A percentile compares a stretch with the other conserved stretches of the same genome.
Evolutionary conservation across 2,329 filamentous ascomycete genomes (phyloP).

Genomic region (Fusarium verticillioides): DNA sequence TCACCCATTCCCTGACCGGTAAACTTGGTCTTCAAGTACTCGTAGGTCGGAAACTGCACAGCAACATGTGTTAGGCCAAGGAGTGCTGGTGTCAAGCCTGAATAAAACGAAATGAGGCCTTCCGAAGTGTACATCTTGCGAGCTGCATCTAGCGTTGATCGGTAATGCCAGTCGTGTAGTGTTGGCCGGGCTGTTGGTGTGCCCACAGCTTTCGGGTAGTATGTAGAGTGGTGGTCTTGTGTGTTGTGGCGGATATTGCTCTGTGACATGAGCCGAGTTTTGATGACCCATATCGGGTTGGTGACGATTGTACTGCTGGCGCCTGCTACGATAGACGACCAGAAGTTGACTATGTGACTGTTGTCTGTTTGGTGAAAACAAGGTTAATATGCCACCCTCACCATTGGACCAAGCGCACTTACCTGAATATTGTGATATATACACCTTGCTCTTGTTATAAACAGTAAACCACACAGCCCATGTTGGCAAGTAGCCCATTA

Average conservation of each 20-base stretch:
- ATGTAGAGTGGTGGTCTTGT: constrained; percentile 56
- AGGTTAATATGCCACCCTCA: constrained; percentile 23
- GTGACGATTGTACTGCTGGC: constrained; percentile 93
- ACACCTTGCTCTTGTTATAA: constrained; percentile 88
- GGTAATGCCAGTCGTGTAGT: constrained; percentile 90
- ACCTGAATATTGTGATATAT: constrained; percentile 75
- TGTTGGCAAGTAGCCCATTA: constrained; percentile 94
- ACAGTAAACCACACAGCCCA: constrained; percentile 99
- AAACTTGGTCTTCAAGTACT: constrained; percentile 90
- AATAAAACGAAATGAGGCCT: constrained; percentile 92
- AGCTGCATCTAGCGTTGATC: constrained; percentile 87
- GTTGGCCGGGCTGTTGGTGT: constrained; percentile 66
- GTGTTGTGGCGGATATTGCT: constrained; percentile 59
- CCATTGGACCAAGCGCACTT: constrained; percentile 33
- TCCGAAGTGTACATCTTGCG: constrained; percentile 95
- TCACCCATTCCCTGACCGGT: constrained; percentile 90
- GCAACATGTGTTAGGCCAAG: constrained; percentile 94
- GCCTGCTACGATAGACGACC: constrained; percentile 90
- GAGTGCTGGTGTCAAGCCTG: constrained; percentile 89
- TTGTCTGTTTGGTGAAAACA: constrained; percentile 65
- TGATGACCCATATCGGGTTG: constrained; percentile 99
- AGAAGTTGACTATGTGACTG: constrained; percentile 81
- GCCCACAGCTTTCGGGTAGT: constrained; percentile 60
- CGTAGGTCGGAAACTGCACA: constrained; percentile 96
- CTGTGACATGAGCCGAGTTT: constrained; percentile 97